Conservation (phyloP, 1,284 basidiomycete genomes). For the Dichomitus squalens region DNA sequence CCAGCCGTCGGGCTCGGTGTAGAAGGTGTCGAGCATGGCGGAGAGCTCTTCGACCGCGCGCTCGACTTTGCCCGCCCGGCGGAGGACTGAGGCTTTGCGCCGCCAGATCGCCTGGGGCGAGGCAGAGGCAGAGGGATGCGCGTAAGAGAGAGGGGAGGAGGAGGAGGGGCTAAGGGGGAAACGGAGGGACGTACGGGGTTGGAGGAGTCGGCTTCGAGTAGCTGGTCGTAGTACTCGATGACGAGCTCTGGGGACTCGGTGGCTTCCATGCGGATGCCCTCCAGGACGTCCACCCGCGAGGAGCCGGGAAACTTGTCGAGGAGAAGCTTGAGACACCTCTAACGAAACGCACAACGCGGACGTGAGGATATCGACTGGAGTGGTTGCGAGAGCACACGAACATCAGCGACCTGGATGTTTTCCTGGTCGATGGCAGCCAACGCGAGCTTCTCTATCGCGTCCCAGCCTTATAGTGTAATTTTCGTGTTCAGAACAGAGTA, state of each 20-base stretch:
- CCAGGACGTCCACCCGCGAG: conserved; percentile 81
- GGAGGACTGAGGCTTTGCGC: conserved; percentile 75
- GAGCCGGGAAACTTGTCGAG: conserved; percentile 78
- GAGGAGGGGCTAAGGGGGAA: not conserved
- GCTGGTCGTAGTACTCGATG: conserved; percentile 68
- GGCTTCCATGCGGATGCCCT: conserved; percentile 86
- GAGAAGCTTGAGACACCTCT: conserved; percentile 74
- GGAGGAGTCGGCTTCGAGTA: conserved; percentile 71
- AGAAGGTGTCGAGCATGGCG: conserved; percentile 88
- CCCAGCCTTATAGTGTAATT: conserved; percentile 72
- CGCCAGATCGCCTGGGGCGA: conserved; percentile 75
- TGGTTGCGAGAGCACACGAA: conserved; percentile 43
- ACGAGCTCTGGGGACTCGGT: conserved; percentile 63
- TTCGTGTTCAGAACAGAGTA: not conserved
- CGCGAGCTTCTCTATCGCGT: conserved; percentile 86
- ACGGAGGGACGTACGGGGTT: conserved; percentile 72
- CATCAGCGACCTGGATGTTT: conserved; percentile 79
- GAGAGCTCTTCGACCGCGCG: conserved; percentile 78
- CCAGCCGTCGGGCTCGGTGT: conserved; percentile 93
- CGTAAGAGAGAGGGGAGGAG: too few species aligned
- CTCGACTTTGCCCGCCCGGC: conserved; percentile 61
- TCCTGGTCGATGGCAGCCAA: conserved; percentile 88
- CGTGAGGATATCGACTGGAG: conserved; percentile 11
- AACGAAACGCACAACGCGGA: conserved; percentile 5
- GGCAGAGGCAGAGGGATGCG: not conserved